Percentiles rank a stretch among this genome's conserved stretches.
phyloP scores from a whole-genome alignment of 331 rosid genomes.

The Acacia concinna region DNA sequence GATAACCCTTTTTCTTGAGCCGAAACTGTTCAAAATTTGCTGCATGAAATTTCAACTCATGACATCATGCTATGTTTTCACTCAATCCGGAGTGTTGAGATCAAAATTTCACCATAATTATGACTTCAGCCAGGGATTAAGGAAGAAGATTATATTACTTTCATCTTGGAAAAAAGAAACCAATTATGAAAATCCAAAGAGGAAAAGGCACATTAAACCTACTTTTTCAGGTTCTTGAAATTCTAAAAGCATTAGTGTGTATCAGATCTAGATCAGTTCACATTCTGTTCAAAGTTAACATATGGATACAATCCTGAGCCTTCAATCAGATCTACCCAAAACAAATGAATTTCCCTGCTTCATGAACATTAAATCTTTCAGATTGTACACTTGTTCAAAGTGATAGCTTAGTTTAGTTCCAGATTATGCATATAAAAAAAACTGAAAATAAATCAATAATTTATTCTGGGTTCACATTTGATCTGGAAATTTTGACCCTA shows the following conservation, averaged over 20 bases:
- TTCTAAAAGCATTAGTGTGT: background rate
- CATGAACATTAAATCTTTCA: background rate
- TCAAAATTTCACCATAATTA: background rate
- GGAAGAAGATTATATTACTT: background rate
- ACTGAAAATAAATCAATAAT: background rate
- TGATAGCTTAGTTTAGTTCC: background rate
- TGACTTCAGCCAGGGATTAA: background rate
- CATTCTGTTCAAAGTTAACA: background rate
- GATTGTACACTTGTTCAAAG: background rate
- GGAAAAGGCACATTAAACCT: background rate
- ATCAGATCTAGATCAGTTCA: constrained; percentile 3
- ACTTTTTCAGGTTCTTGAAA: background rate
- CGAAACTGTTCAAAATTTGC: background rate
- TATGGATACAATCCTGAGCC: background rate
- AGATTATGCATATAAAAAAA: background rate
- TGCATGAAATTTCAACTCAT: background rate
- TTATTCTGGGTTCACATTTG: background rate
- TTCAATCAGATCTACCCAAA: background rate
- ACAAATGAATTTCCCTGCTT: background rate
- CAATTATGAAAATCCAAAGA: background rate
- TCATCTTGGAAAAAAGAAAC: background rate
- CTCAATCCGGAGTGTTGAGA: background rate
- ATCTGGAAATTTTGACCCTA: constrained; percentile 7
- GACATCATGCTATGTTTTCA: background rate
- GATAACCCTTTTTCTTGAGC: background rate